phyloP scores from a whole-genome alignment of 1,284 basidiomycete genomes.

The Ganoderma resinaceum region DNA sequence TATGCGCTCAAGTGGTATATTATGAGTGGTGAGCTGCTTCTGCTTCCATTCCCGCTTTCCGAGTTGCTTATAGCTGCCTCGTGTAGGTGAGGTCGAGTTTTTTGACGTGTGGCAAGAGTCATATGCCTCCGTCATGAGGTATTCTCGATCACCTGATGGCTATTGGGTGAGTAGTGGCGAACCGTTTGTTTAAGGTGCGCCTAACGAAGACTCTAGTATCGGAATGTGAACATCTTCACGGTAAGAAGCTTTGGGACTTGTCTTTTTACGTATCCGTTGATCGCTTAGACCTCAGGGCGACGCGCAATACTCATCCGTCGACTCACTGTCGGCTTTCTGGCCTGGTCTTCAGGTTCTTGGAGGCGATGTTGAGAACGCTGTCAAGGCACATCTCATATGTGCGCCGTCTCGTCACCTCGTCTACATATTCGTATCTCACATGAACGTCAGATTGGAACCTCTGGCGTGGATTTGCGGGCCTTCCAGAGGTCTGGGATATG shows the following conservation, averaged over 20 bases:
- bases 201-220: conserved; percentile 54
- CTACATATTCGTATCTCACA: not conserved
- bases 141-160: conserved; percentile 82
- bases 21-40: conserved; percentile 75
- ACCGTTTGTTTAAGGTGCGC: conserved; percentile 5
- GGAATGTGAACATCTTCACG: conserved; percentile 78
- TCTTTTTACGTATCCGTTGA: not conserved
- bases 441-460: conserved; percentile 79
- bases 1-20: conserved; percentile 92
- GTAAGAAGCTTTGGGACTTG: conserved; percentile 22
- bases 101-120: conserved; percentile 93
- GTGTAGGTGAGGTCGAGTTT: conserved; percentile 83
- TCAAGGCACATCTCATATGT: conserved; percentile 87
- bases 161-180: conserved; percentile 69
- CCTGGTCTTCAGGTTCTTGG: conserved; percentile 88
- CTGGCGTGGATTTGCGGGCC: conserved; percentile 84
- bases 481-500: conserved; percentile 92
- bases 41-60: not conserved
- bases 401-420: conserved; percentile 36
- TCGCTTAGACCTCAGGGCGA: conserved; percentile 54
- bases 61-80: not conserved
- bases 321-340: conserved; percentile 89
- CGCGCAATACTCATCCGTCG: conserved; percentile 72
- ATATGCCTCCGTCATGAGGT: conserved; percentile 89
- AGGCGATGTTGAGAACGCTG: conserved; percentile 89